Evolutionary conservation across 257 asterid species (phyloP).

Genomic region (Penstemon newberryi): DNA sequence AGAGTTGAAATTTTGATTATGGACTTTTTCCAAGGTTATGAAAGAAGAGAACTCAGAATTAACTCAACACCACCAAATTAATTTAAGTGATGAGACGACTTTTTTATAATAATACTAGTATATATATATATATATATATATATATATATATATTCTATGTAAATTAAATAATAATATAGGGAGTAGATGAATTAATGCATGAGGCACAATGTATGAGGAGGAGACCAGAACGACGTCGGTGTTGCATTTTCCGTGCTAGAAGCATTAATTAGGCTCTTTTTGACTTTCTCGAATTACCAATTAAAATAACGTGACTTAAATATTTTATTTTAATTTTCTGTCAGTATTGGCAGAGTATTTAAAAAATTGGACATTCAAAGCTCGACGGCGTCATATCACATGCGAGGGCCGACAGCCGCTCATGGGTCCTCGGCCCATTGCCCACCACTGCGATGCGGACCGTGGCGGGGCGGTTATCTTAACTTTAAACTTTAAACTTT

Average conservation of each 20-base stretch:
- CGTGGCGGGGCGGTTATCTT: too few species aligned
- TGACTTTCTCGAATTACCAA: conserved; percentile 30
- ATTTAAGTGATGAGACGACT: conserved; percentile 2
- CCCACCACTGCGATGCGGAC: not conserved
- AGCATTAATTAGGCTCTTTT: conserved; percentile 25
- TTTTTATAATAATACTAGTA: not conserved
- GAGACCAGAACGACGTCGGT: conserved; percentile 43
- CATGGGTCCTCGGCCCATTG: conserved; percentile 12
- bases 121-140: too few species aligned
- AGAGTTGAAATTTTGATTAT: conserved; percentile 17
- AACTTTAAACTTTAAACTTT: not conserved
- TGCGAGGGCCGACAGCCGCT: conserved; percentile 31
- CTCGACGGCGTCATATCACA: conserved; percentile 14
- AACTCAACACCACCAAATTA: not conserved
- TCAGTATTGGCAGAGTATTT: not conserved
- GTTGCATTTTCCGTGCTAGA: conserved; percentile 33
- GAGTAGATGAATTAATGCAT: conserved; percentile 29
- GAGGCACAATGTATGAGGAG: conserved; percentile 30
- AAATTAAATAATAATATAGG: not conserved
- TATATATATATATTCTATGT: not conserved
- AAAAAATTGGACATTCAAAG: not conserved
- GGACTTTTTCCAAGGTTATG: conserved; percentile 41
- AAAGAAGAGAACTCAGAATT: conserved; percentile 23
- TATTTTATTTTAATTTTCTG: too few species aligned
- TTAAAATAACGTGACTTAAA: too few species aligned